phyloP scores from a whole-genome alignment of 225 moss, liverwort and hornwort genomes.

The Pseudoscleropodium purum region DNA sequence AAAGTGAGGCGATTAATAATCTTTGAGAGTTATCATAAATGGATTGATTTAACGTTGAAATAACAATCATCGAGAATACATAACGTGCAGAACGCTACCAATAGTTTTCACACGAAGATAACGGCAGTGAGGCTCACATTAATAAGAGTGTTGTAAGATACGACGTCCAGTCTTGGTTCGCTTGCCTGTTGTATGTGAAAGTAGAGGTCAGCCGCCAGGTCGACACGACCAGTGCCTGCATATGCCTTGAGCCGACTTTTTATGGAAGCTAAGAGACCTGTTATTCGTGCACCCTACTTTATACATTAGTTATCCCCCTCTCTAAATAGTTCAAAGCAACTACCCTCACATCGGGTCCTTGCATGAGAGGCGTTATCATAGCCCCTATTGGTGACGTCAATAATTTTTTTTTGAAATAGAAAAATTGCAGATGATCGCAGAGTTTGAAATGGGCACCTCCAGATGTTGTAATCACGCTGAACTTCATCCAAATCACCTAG shows the following conservation, averaged over 20 bases:
- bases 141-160: slow-evolving; percentile 53
- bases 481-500: slow-evolving; percentile 67
- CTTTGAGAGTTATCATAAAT: background rate
- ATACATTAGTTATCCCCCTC: slow-evolving; percentile 16
- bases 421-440: background rate
- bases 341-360: background rate
- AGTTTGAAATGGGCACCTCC: slow-evolving; percentile 47
- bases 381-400: background rate
- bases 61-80: background rate
- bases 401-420: background rate
- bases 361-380: background rate
- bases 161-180: slow-evolving; percentile 40
- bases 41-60: background rate
- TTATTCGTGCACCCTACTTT: slow-evolving; percentile 50
- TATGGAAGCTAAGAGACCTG: slow-evolving; percentile 45
- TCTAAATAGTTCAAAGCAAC: background rate
- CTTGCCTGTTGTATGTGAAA: slow-evolving; percentile 16
- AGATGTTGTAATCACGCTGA: slow-evolving; percentile 61
- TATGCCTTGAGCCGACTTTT: slow-evolving; percentile 57
- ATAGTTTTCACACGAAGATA: background rate
- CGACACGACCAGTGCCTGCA: slow-evolving; percentile 34
- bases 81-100: background rate
- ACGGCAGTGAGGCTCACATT: slow-evolving; percentile 23
- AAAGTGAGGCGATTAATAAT: background rate
- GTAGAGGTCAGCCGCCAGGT: slow-evolving; percentile 41